phyloP scores from a whole-genome alignment of 2,329 filamentous ascomycete species.

The Talaromyces verruculosus region DNA sequence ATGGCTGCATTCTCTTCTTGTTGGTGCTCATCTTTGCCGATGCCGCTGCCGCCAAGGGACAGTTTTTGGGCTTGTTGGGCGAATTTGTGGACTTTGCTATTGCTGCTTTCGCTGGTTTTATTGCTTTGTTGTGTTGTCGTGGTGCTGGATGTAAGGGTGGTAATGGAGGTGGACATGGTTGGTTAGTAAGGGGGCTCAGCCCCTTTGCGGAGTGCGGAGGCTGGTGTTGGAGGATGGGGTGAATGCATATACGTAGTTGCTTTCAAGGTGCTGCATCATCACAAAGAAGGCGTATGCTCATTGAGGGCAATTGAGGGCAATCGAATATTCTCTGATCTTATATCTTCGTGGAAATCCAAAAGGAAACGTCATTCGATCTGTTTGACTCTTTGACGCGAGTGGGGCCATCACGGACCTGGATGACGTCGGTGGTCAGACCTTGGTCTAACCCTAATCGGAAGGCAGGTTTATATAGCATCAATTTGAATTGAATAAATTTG shows the following conservation, averaged over 20 bases:
- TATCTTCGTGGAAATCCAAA: not conserved
- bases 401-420: not conserved
- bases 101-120: no score
- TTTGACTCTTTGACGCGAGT: not conserved
- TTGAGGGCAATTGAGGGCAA: not conserved
- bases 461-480: not conserved
- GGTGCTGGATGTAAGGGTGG: not conserved
- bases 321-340: not conserved
- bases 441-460: not conserved
- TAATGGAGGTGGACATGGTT: conserved; percentile 4
- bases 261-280: no score
- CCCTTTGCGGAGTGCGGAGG: not conserved
- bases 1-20: conserved; percentile 25
- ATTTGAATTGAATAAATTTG: not conserved
- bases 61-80: conserved; percentile 18
- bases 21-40: not conserved
- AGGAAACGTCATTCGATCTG: not conserved
- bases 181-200: not conserved
- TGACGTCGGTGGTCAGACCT: conserved; percentile 1
- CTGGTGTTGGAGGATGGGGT: not conserved
- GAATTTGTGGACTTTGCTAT: not conserved
- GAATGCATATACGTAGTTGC: not conserved
- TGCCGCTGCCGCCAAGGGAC: not conserved
- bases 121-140: not conserved
- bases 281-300: not conserved